Evolutionary conservation across 371 early-diverging fungal genomes (phyloP).

Genomic region (Funneliformis caledonium): DNA sequence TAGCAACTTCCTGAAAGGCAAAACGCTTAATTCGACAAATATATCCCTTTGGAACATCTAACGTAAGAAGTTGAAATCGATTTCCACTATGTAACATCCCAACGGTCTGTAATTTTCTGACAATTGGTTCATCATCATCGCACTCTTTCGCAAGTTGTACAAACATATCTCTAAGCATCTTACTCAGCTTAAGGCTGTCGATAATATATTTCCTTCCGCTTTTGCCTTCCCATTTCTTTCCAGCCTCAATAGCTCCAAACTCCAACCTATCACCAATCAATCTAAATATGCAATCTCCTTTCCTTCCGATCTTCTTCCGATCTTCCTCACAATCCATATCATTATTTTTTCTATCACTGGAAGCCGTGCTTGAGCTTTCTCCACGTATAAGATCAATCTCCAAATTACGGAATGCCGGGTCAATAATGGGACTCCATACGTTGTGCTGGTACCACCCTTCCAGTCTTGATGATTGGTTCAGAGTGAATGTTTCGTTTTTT

Average conservation of each 20-base stretch:
- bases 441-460: slow-evolving; percentile 15
- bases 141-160: slow-evolving; percentile 12
- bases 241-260: slow-evolving; percentile 27
- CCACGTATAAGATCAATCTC: slow-evolving; percentile 27
- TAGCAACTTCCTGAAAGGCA: background rate
- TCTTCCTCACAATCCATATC: background rate
- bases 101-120: slow-evolving; percentile 18
- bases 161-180: slow-evolving; percentile 34
- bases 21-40: background rate
- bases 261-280: background rate
- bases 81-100: slow-evolving; percentile 9
- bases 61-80: background rate
- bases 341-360: slow-evolving; percentile 29
- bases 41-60: slow-evolving; percentile 8
- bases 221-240: slow-evolving; percentile 21
- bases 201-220: slow-evolving; percentile 3
- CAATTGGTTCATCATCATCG: background rate
- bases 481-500: background rate
- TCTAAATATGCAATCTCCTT: slow-evolving; percentile 10
- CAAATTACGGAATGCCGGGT: slow-evolving; percentile 9
- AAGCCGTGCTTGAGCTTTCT: background rate
- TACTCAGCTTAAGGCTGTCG: background rate
- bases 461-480: slow-evolving; percentile 1
- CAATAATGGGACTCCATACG: slow-evolving; percentile 24
- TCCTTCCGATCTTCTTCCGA: slow-evolving; percentile 20